These are phyloP conservation scores for Penicillium atrosanguineum DNA, from an alignment of 495 filamentous ascomycete species.

Conservation along the genomic window DNA sequence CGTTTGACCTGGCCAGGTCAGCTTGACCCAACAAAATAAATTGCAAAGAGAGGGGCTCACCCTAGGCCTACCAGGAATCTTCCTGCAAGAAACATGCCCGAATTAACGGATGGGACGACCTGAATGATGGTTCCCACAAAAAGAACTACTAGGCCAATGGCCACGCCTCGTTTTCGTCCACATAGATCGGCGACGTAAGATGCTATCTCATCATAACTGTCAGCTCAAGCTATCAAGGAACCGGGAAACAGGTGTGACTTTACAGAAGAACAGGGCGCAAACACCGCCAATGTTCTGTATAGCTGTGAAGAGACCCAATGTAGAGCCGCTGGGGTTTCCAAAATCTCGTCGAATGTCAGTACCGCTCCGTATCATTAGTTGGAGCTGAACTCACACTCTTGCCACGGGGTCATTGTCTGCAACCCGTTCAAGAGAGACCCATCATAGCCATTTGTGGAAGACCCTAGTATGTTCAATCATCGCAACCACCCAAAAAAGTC, in stretches of 20 bases:
- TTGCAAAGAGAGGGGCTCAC: neutral
- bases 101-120: conserved; percentile 11
- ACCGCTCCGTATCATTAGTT: neutral
- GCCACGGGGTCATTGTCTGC: conserved; percentile 31
- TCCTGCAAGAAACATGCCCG: conserved; percentile 15
- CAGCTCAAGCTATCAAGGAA: neutral
- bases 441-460: conserved; percentile 35
- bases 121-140: conserved; percentile 20
- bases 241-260: neutral
- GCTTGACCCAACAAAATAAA: neutral
- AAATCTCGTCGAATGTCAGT: conserved; percentile 19
- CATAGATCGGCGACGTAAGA: conserved; percentile 15
- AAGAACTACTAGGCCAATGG: conserved; percentile 11
- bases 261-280: conserved; percentile 13
- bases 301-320: conserved; percentile 24
- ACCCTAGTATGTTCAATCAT: conserved; percentile 2
- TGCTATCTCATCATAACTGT: conserved; percentile 1
- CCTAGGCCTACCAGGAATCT: conserved; percentile 19
- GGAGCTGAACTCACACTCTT: conserved; percentile 19
- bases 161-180: conserved; percentile 11
- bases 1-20: conserved; percentile 5
- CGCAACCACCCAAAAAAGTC: neutral
- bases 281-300: conserved; percentile 28
- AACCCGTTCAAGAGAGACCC: conserved; percentile 33
- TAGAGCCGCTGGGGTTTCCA: conserved; percentile 21